These are phyloP conservation scores for Termitomyces sp. DNA, from an alignment of 768 basidiomycete genomes.

Conservation along the genomic window DNA sequence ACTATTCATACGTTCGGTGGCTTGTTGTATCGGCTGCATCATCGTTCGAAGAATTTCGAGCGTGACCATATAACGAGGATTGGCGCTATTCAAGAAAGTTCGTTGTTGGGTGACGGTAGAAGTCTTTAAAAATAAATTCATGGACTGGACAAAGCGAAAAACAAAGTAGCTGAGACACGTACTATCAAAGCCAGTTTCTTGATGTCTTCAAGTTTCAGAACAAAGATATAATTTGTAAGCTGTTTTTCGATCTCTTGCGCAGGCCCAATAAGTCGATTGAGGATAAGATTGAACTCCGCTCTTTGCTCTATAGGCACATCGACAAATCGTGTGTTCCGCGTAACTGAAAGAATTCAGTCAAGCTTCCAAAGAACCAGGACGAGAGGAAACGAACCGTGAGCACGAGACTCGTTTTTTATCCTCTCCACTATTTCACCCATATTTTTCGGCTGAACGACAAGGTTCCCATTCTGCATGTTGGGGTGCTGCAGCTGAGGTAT, in stretches of 20 bases:
- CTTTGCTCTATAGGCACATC: constrained; percentile 50
- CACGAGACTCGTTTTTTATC: constrained; percentile 1
- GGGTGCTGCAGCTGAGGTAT: constrained; percentile 17
- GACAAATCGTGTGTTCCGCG: constrained; percentile 25
- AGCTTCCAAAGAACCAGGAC: not conserved
- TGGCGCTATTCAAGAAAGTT: constrained; percentile 27
- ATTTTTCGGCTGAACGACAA: not conserved
- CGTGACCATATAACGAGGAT: constrained; percentile 35
- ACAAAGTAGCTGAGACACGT: constrained; percentile 18
- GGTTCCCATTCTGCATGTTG: constrained; percentile 5
- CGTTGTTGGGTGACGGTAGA: constrained; percentile 42
- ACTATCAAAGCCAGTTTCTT: constrained; percentile 53
- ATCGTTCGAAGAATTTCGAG: constrained; percentile 39
- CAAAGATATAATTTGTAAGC: constrained; percentile 39
- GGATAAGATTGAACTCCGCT: constrained; percentile 41
- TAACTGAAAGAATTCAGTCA: constrained; percentile 19
- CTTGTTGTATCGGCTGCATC: constrained; percentile 18
- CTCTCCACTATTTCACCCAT: constrained; percentile 4
- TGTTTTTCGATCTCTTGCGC: constrained; percentile 45
- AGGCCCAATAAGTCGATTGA: constrained; percentile 44
- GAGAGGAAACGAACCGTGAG: constrained; percentile 5
- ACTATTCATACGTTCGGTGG: constrained; percentile 3
- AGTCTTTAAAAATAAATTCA: constrained; percentile 26
- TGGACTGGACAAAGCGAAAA: constrained; percentile 3
- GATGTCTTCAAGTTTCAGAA: constrained; percentile 47